These are phyloP conservation scores for Candida neerlandica DNA, from an alignment of 1,139 yeast genomes.

Conservation along the genomic window DNA sequence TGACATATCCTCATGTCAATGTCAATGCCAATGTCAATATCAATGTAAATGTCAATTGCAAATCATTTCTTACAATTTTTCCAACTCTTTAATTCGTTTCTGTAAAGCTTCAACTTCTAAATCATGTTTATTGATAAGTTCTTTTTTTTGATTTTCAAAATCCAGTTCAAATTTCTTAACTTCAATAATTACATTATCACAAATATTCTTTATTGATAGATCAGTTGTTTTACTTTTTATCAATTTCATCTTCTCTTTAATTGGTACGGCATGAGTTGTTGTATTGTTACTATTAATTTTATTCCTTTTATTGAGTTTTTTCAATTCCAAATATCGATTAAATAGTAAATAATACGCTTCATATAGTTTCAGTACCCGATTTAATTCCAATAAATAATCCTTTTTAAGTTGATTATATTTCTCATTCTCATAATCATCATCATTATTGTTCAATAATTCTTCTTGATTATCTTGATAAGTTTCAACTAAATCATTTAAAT, in stretches of 20 bases:
- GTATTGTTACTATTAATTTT: not conserved
- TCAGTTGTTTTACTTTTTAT: constrained; percentile 28
- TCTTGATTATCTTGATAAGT: constrained; percentile 18
- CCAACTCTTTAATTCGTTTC: not conserved
- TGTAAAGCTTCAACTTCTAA: not conserved
- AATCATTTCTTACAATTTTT: not conserved
- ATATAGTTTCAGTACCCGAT: constrained; percentile 32
- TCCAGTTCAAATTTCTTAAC: constrained; percentile 2
- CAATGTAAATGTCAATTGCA: no score
- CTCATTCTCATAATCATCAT: constrained; percentile 12
- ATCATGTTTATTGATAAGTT: not conserved
- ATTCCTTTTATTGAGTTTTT: constrained; percentile 14
- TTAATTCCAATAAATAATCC: constrained; percentile 35
- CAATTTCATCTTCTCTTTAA: constrained; percentile 25
- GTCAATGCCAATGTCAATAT: no score
- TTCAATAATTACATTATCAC: constrained; percentile 29
- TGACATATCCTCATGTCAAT: no score
- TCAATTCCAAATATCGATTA: constrained; percentile 42
- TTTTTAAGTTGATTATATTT: constrained; percentile 26
- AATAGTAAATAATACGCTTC: constrained; percentile 43
- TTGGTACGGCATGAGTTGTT: constrained; percentile 11
- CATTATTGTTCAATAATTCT: not conserved
- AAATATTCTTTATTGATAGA: constrained; percentile 23
- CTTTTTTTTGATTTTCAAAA: constrained; percentile 1
- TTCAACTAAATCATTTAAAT: constrained; percentile 26